Conservation (phyloP, 2,329 filamentous ascomycete genomes). For the Bertia moriformis region DNA sequence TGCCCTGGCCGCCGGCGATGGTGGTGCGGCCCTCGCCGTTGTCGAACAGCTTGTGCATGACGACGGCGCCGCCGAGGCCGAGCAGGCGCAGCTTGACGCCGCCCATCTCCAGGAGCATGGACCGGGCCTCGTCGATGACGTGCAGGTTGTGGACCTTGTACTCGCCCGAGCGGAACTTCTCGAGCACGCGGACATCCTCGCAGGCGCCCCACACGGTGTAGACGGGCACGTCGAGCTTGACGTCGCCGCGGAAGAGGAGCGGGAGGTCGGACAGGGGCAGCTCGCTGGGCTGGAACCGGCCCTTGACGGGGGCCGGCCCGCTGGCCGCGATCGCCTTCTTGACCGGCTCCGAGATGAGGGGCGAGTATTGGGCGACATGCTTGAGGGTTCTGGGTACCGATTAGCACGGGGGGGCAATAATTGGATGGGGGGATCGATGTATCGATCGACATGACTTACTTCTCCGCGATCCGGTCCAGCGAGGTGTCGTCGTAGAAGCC, state of each 20-base stretch:
- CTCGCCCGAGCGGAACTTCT: slow-evolving; percentile 93
- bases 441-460: slow-evolving; percentile 44
- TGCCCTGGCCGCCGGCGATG: slow-evolving; percentile 93
- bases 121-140: slow-evolving; percentile 96
- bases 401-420: too few species aligned
- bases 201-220: slow-evolving; percentile 99
- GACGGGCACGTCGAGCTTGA: slow-evolving; percentile 87
- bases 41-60: slow-evolving; percentile 99
- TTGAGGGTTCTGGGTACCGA: slow-evolving; percentile 62
- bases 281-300: slow-evolving; percentile 65
- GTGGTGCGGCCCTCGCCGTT: slow-evolving; percentile 96
- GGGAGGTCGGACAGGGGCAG: slow-evolving; percentile 86
- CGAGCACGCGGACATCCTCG: slow-evolving; percentile 90
- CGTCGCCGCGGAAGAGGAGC: slow-evolving; percentile 71
- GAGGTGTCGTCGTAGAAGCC: slow-evolving; percentile 97
- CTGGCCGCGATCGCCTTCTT: slow-evolving; percentile 53
- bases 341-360: slow-evolving; percentile 66
- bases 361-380: slow-evolving; percentile 96
- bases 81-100: slow-evolving; percentile 91
- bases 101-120: slow-evolving; percentile 82
- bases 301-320: slow-evolving; percentile 68
- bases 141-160: slow-evolving; percentile 96
- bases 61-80: slow-evolving; percentile 85
- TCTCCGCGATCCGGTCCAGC: slow-evolving; percentile 91
- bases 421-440: too few species aligned